Base-by-base conservation (phyloP, 257 asterid species). In the Solanum commersonii region DNA sequence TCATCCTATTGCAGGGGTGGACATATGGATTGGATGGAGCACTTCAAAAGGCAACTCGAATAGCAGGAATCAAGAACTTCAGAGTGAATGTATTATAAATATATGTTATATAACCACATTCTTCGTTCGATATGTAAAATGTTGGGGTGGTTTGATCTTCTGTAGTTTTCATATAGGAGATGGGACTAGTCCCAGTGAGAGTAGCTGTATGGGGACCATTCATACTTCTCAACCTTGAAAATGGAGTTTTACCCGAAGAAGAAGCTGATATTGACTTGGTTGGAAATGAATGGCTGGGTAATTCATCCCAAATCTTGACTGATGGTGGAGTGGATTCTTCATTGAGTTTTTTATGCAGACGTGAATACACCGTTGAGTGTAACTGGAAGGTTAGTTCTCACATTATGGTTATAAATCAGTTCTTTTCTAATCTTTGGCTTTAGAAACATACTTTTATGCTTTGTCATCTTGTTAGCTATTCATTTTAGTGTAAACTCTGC, bases 141-240 rank as follows among this genome's bases (percentile, higher is more conserved):
- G 52, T 35, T 2, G 38, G 18, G 25, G 4, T 85, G 87, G 18
- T 67, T 85, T 35, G 79, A 23, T 85, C 67, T 15, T 76, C 74
- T 27, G 46, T n/a, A 71, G 86, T 23, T 91, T 87, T 67, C 88
- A 73, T 65, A 77, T 90, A 95, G 98, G 96, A 94, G 87, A 95
- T 95, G 98, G 98, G 98, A 89, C 95, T 95, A 60, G 84, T 93
- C 88, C 96, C 95, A 0, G 84, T 96, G 52, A 89, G 85, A 91
- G 96, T 93, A 37, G 96, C 94, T 71, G 67, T 86, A 31, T 96
- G 98, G 99, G 99, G 98, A 74, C 98, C 98, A 38, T 96, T 96
- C 27, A 93, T 96, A 29, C 90, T 96, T 70, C 89, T 96, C 89
- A 92, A 93, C 86, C 84, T 93, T 34, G 95, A 92, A 63, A 88